Base-by-base conservation (phyloP, 495 filamentous ascomycete species). In the Filosporella fistucella region DNA sequence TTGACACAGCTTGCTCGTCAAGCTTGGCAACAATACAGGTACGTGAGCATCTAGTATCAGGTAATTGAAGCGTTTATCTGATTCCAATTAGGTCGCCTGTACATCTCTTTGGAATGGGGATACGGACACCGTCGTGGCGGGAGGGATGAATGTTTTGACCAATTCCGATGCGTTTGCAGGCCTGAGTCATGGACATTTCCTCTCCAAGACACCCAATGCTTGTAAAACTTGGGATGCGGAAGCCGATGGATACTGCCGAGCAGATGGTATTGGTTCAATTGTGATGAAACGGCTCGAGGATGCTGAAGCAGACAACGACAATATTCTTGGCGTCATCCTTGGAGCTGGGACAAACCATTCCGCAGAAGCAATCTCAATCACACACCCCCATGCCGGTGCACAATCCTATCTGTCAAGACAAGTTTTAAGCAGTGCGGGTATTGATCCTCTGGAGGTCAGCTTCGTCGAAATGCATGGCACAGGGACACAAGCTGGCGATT, bases 381-480 rank as follows among this genome's bases (percentile, higher is more conserved):
- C 88, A 0, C 80, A 85, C 20, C 86, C 87, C n/a, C 82, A 87
- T 61, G 80, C 76, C 1, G 78, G 76, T 0, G 82, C 84, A 0
- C 88, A 94, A 58, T 74, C 82, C 2, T 88, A 84, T 47, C 45
- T 53, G n/a, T 73, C 52, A 26, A 66, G 71, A 11, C 68, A 80
- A 18, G 72, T 91, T 34, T 67, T 90, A 8, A 75, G 82, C 35
- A 72, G 84, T 21, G 81, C 85, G 13, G 77, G 84, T 30, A 70
- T 86, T 4, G 78, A 87, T 47, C 84, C 88, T 2, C 75, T 77
- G 39, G 82, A 89, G 41, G 68, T 91, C 17, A 80, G 81, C 64
- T 91, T 88, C 54, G 78, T 93, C 11, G 88, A 94, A 59, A 88
- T 90, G 78, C 88, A 94, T 59, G 88, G 88, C n/a, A 93, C 88